phyloP scores from a whole-genome alignment of 768 basidiomycete genomes.

The Termitomyces titanicus region DNA sequence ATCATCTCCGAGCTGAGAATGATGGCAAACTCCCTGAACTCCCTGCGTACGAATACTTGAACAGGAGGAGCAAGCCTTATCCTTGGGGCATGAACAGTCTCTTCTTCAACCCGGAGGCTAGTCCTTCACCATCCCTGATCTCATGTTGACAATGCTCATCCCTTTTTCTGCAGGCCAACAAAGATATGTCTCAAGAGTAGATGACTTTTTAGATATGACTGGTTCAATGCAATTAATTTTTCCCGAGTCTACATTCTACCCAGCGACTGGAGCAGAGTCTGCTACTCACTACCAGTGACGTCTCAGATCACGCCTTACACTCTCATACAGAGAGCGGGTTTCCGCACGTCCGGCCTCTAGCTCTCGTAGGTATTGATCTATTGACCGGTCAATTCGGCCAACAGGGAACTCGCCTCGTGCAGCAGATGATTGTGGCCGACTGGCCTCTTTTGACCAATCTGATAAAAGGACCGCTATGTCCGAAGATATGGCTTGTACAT shows the following conservation, averaged over 20 bases:
- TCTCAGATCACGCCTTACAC: slow-evolving; percentile 66
- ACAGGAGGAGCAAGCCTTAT: slow-evolving; percentile 73
- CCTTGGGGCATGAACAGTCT: slow-evolving; percentile 84
- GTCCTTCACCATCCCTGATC: slow-evolving; percentile 17
- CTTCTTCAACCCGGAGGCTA: slow-evolving; percentile 75
- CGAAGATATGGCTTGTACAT: slow-evolving; percentile 75
- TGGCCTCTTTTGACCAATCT: slow-evolving; percentile 81
- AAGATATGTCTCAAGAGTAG: slow-evolving; percentile 46
- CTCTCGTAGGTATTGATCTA: slow-evolving; percentile 73
- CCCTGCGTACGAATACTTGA: slow-evolving; percentile 75
- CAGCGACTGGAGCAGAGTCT: neutral
- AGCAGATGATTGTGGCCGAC: slow-evolving; percentile 62
- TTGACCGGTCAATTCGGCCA: slow-evolving; percentile 66
- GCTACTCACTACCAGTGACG: slow-evolving; percentile 57
- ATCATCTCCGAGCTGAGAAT: slow-evolving; percentile 70
- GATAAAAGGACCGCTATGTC: slow-evolving; percentile 78
- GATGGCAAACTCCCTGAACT: slow-evolving; percentile 66
- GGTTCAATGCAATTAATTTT: neutral
- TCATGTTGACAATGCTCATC: neutral
- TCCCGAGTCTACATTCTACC: neutral
- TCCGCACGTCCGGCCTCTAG: slow-evolving; percentile 58
- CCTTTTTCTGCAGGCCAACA: slow-evolving; percentile 47
- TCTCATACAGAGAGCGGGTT: slow-evolving; percentile 64
- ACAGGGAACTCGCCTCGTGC: slow-evolving; percentile 71
- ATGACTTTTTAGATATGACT: neutral